phyloP scores from a whole-genome alignment of 176 grass and related monocot species.

The Oryza glumipatula region DNA sequence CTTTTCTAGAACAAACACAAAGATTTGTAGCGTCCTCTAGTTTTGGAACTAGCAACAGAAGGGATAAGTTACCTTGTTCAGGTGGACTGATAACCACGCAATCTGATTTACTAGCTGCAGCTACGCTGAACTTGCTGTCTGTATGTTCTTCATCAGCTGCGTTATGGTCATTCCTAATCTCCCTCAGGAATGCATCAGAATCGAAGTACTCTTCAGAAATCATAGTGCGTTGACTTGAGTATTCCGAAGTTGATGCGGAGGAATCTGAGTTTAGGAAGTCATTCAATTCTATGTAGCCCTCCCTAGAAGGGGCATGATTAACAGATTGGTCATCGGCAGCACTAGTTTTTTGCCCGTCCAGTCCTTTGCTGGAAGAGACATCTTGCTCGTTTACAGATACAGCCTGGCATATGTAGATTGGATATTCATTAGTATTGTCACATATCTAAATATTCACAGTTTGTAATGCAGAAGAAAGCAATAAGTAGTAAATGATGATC shows the following conservation, averaged over 20 bases:
- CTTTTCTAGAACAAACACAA: background rate
- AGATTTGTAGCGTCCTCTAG: background rate
- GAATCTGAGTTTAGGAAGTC: constrained; percentile 55
- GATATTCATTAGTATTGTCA: constrained; percentile 20
- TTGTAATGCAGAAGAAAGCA: background rate
- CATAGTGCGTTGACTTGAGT: constrained; percentile 50
- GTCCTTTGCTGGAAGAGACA: constrained; percentile 17
- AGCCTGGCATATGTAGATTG: constrained; percentile 27
- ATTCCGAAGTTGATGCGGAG: constrained; percentile 64
- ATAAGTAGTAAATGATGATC: background rate
- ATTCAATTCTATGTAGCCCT: constrained; percentile 60
- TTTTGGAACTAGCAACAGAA: background rate
- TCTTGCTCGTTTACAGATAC: constrained; percentile 30
- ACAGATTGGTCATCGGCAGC: constrained; percentile 29
- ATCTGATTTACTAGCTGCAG: constrained; percentile 33
- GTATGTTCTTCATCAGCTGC: constrained; percentile 24
- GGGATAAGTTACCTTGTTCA: constrained; percentile 45
- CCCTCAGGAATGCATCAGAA: constrained; percentile 47
- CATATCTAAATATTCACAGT: background rate
- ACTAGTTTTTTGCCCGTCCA: constrained; percentile 24
- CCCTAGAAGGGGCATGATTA: constrained; percentile 29
- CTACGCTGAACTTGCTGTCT: constrained; percentile 34
- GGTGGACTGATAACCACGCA: constrained; percentile 48
- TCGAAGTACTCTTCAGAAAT: constrained; percentile 62
- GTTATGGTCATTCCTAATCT: constrained; percentile 40